These are phyloP conservation scores for Phanerochaete sordida DNA, from an alignment of 768 basidiomycete genomes.

Conservation along the genomic window DNA sequence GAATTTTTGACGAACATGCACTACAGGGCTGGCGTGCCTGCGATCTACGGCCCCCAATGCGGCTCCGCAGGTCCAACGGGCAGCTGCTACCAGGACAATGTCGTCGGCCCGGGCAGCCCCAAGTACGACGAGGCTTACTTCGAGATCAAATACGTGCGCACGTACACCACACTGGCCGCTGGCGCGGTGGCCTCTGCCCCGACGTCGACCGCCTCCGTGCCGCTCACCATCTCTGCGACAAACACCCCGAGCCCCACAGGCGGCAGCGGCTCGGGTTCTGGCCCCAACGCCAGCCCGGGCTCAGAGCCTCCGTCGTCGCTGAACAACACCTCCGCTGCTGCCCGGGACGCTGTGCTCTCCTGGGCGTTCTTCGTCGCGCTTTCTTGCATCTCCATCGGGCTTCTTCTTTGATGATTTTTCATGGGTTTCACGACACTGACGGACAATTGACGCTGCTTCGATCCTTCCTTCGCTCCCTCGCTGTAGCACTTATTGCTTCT, in stretches of 20 bases:
- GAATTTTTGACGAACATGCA: slow-evolving; percentile 48
- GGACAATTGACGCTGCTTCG: background rate
- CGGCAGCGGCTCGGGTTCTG: background rate
- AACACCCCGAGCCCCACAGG: background rate
- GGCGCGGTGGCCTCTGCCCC: slow-evolving; percentile 14
- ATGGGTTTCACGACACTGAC: background rate
- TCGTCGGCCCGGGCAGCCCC: slow-evolving; percentile 51
- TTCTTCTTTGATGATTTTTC: background rate
- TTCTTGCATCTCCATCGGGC: background rate
- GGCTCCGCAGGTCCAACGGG: slow-evolving; percentile 33
- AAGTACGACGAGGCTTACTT: slow-evolving; percentile 61
- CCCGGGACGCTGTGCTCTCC: background rate
- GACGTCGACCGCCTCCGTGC: background rate
- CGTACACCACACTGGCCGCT: slow-evolving; percentile 40
- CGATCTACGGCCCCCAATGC: slow-evolving; percentile 40
- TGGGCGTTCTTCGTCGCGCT: background rate
- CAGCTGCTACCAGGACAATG: slow-evolving; percentile 48
- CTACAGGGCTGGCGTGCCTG: slow-evolving; percentile 46
- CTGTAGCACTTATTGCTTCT: slow-evolving; percentile 1
- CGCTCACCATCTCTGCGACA: background rate
- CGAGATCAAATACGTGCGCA: slow-evolving; percentile 62
- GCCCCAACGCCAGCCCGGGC: too few relatives aligned
- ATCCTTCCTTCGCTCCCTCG: background rate
- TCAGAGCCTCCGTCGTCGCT: background rate
- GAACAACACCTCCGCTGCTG: background rate